Conservation (phyloP, 2,329 filamentous ascomycete genomes). For the Calonectria crousiana region DNA sequence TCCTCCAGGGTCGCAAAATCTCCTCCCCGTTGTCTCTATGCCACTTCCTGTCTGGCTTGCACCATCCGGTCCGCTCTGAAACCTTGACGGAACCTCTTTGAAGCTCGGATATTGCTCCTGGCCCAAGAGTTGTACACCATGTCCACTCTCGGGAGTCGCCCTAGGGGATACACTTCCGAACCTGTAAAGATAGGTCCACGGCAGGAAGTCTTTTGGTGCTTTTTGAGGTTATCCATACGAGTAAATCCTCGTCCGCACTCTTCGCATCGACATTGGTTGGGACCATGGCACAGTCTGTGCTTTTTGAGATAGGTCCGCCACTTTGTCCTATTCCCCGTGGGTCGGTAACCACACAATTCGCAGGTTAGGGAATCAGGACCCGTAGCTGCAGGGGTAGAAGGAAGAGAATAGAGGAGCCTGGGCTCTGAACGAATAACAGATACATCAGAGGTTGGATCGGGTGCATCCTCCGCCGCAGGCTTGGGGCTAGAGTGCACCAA, state of each 20-base stretch:
- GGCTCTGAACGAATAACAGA: no score
- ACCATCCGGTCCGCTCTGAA: not conserved
- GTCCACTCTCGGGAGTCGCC: not conserved
- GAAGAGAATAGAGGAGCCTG: no score
- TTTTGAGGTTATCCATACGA: not conserved
- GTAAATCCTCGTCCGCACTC: not conserved
- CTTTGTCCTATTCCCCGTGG: not conserved
- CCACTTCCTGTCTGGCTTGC: not conserved
- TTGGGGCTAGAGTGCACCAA: not conserved
- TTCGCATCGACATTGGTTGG: not conserved
- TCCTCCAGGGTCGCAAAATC: not conserved
- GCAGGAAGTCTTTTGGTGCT: not conserved
- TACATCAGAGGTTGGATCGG: no score
- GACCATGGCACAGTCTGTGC: not conserved
- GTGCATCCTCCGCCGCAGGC: not conserved
- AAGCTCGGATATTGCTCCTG: not conserved
- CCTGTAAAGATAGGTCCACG: not conserved
- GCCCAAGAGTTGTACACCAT: not conserved
- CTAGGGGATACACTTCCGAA: not conserved
- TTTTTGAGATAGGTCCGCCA: not conserved
- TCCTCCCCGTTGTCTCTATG: not conserved
- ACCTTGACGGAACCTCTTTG: not conserved
- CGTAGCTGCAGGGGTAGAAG: no score
- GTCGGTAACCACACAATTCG: not conserved
- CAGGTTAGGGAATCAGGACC: not conserved